These are phyloP conservation scores for Ascomycota sp. DNA, from an alignment of 2,329 filamentous ascomycete species.

Conservation along the genomic window DNA sequence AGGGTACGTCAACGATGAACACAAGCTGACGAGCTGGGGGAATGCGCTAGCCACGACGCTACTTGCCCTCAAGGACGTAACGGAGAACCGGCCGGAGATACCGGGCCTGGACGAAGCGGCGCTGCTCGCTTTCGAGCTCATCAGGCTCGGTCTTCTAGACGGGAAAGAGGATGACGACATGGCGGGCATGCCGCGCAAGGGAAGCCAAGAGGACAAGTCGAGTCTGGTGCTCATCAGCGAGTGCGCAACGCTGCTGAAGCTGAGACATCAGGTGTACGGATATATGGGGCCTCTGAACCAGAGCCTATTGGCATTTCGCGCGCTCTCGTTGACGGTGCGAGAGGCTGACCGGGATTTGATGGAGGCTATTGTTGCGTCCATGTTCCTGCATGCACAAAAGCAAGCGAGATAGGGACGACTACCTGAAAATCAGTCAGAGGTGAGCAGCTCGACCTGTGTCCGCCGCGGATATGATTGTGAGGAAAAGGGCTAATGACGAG, in stretches of 20 bases:
- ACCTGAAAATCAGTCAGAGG: slow-evolving; percentile 50
- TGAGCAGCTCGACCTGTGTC: background rate
- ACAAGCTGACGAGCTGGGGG: slow-evolving; percentile 71
- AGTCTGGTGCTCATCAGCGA: slow-evolving; percentile 70
- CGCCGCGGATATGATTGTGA: too few species aligned
- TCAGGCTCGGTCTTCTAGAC: slow-evolving; percentile 61
- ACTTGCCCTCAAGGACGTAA: slow-evolving; percentile 34
- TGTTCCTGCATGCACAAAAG: slow-evolving; percentile 66
- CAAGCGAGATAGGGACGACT: slow-evolving; percentile 46
- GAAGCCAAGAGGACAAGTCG: slow-evolving; percentile 50
- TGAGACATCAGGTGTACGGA: slow-evolving; percentile 67
- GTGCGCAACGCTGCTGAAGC: slow-evolving; percentile 61
- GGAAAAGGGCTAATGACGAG: slow-evolving; percentile 3
- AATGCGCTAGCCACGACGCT: slow-evolving; percentile 55
- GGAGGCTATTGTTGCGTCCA: slow-evolving; percentile 60
- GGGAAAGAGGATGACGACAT: slow-evolving; percentile 38
- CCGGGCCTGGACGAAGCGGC: slow-evolving; percentile 50
- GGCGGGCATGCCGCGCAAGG: slow-evolving; percentile 33
- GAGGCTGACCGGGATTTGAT: slow-evolving; percentile 62
- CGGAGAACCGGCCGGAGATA: slow-evolving; percentile 21
- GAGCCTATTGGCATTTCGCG: slow-evolving; percentile 71
- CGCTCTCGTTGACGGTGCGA: slow-evolving; percentile 60
- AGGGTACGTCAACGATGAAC: slow-evolving; percentile 60
- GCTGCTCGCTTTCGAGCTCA: slow-evolving; percentile 68
- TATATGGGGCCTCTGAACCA: slow-evolving; percentile 90